Conservation (phyloP, 73 alveolate genomes). For the Paramecium primaurelia region DNA sequence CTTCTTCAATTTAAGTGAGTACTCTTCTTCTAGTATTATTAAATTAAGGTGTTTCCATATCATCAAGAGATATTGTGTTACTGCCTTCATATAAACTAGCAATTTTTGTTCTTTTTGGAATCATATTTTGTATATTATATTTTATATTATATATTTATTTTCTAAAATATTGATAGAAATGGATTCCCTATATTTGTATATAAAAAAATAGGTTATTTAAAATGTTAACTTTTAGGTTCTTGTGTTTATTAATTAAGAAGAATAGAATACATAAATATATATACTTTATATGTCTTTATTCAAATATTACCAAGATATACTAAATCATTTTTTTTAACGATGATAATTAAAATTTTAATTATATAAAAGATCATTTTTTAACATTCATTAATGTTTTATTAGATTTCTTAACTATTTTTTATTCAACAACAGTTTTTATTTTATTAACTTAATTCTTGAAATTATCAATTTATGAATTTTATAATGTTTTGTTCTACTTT, state of each 20-base stretch:
- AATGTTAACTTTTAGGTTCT: neutral
- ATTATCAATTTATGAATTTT: neutral
- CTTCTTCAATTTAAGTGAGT: neutral
- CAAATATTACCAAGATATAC: neutral
- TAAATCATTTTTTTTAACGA: neutral
- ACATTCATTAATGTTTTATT: neutral
- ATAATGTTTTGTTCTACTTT: neutral
- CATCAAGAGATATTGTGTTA: neutral
- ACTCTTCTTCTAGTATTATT: neutral
- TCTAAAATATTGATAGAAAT: neutral
- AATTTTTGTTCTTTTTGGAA: neutral
- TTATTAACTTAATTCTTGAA: neutral
- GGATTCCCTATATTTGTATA: neutral
- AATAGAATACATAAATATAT: neutral
- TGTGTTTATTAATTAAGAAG: neutral
- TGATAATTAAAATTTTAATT: neutral
- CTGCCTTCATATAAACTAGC: neutral
- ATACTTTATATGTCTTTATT: neutral
- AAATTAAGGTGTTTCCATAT: slow-evolving; percentile 1
- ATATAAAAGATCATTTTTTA: neutral
- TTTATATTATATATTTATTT: neutral
- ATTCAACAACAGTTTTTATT: neutral
- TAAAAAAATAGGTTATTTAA: neutral
- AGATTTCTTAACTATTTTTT: neutral
- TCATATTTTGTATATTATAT: neutral